phyloP scores from a whole-genome alignment of 2,329 filamentous ascomycete genomes.

The Claviceps purpurea region DNA sequence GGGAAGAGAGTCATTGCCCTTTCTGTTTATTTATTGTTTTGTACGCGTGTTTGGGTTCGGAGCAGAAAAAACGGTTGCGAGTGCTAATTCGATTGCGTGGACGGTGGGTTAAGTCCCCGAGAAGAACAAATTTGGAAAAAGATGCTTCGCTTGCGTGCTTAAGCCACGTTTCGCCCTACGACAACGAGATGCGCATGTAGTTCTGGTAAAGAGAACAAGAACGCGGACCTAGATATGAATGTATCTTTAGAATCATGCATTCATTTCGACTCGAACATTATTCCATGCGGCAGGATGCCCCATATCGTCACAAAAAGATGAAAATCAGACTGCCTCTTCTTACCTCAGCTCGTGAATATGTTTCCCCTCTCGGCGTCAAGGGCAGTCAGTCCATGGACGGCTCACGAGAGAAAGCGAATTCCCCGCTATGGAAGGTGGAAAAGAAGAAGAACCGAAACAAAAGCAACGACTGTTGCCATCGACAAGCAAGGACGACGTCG shows the following conservation, averaged over 20 bases:
- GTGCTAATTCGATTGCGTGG: neutral
- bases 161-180: neutral
- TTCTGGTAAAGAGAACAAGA: neutral
- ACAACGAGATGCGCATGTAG: neutral
- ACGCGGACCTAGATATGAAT: neutral
- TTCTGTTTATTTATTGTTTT: neutral
- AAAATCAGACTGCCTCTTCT: neutral
- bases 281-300: neutral
- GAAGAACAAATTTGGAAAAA: neutral
- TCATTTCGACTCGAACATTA: neutral
- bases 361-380: neutral
- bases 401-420: neutral
- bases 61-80: neutral
- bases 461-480: neutral
- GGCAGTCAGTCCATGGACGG: neutral
- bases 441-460: neutral
- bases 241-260: neutral
- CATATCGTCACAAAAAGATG: neutral
- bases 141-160: neutral
- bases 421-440: neutral
- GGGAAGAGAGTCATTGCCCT: constrained; percentile 13
- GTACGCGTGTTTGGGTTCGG: neutral
- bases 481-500: neutral
- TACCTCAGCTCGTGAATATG: neutral
- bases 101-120: neutral